Evolutionary conservation across 345 rosid genomes (phyloP).

Genomic region (Eucalyptus microcorys): DNA sequence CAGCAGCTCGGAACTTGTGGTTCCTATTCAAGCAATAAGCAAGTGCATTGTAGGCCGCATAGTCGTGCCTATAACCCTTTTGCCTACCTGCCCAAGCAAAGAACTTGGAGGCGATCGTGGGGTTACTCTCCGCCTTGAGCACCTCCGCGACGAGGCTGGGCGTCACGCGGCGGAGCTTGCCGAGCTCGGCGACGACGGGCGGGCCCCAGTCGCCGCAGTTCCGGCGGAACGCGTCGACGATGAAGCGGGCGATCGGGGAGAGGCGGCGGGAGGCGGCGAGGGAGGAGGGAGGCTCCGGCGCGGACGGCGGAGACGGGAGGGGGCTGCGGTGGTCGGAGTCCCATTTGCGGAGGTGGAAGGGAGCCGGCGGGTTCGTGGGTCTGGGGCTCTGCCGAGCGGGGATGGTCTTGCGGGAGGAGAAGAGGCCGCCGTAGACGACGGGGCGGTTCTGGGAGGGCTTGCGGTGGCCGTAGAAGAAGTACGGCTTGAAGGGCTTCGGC

Average conservation of each 20-base stretch:
- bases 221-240: slow-evolving; percentile 62
- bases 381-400: neutral
- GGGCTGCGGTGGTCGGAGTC: slow-evolving; percentile 30
- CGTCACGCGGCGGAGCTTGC: slow-evolving; percentile 85
- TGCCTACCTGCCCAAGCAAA: slow-evolving; percentile 95
- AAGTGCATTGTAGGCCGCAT: slow-evolving; percentile 77
- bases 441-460: slow-evolving; percentile 81
- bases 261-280: slow-evolving; percentile 31
- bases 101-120: slow-evolving; percentile 64
- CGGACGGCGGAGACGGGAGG: slow-evolving; percentile 1
- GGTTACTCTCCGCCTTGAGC: slow-evolving; percentile 40
- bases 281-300: slow-evolving; percentile 6
- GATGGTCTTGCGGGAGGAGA: slow-evolving; percentile 55
- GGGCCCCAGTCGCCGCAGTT: slow-evolving; percentile 58
- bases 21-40: slow-evolving; percentile 75
- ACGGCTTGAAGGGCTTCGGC: slow-evolving; percentile 31
- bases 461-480: slow-evolving; percentile 75
- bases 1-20: slow-evolving; percentile 64
- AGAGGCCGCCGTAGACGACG: slow-evolving; percentile 65
- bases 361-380: neutral
- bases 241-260: slow-evolving; percentile 83
- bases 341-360: slow-evolving; percentile 61
- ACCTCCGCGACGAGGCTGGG: slow-evolving; percentile 75
- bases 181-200: slow-evolving; percentile 45
- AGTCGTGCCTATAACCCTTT: slow-evolving; percentile 65